Evolutionary conservation across 768 basidiomycete species (phyloP).

Genomic region (Pisolithus tinctorius): DNA sequence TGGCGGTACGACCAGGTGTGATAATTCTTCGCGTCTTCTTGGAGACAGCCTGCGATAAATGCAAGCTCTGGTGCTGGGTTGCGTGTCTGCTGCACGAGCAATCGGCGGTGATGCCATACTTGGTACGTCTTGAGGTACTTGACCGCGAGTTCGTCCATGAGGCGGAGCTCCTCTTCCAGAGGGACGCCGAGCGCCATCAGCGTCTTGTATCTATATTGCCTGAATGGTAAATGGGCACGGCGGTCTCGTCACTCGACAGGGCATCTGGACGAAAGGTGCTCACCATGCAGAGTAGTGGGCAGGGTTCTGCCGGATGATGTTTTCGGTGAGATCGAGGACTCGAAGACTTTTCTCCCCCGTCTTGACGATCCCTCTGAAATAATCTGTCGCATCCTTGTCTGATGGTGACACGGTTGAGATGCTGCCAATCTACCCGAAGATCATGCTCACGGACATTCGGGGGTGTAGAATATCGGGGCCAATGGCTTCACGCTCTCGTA

Average conservation of each 20-base stretch:
- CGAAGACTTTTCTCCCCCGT: conserved; percentile 72
- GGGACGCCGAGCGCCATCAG: conserved; percentile 60
- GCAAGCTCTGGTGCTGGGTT: conserved; percentile 61
- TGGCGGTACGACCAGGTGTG: conserved; percentile 99
- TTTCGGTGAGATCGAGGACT: conserved; percentile 83
- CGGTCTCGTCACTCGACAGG: neutral
- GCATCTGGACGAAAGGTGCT: conserved; percentile 16
- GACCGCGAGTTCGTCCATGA: conserved; percentile 86
- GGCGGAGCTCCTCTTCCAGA: conserved; percentile 67
- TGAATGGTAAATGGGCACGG: conserved; percentile 23
- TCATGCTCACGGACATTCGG: conserved; percentile 61
- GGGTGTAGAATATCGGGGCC: conserved; percentile 87
- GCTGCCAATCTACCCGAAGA: neutral
- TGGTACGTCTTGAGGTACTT: conserved; percentile 92
- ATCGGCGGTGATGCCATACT: conserved; percentile 91
- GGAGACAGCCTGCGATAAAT: conserved; percentile 70
- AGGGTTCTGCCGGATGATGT: conserved; percentile 85
- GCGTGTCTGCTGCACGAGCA: conserved; percentile 55
- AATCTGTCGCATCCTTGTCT: conserved; percentile 93
- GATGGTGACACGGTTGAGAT: conserved; percentile 5
- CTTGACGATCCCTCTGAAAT: conserved; percentile 82
- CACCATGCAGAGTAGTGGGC: conserved; percentile 98
- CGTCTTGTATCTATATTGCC: conserved; percentile 94
- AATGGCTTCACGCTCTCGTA: conserved; percentile 73
- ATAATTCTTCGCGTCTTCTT: conserved; percentile 89